Evolutionary conservation across 768 basidiomycete genomes (phyloP), one percentile per base, ranked within the genome.

Genomic region (Rossbeevera mucosa): DNA sequence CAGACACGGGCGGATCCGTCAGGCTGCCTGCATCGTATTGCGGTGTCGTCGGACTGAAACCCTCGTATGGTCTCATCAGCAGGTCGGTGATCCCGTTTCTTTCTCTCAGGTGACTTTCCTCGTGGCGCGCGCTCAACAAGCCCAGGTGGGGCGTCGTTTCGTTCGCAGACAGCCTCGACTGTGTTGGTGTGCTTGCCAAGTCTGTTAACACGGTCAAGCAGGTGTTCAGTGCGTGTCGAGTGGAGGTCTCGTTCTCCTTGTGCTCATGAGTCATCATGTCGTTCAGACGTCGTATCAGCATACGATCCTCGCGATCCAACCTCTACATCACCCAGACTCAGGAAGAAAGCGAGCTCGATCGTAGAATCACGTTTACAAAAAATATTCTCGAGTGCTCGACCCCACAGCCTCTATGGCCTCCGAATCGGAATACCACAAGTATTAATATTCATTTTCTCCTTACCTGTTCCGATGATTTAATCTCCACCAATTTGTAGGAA

Each of bases 1-100:
- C 94, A 2, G 96, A 99, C 66, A 98, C 95, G 0, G 95, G 96
- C 7, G 96, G 95, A 1, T 98, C 96, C 5, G 85, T 87, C 9
- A 81, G 95, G 36, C 74, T 99, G 2, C 96, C 96, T 0, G 96
- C 96, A 0, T 85, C 93, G 2, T 97, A 97, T 62, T 96, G 92
- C 59, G 92, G 94, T 5, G 75, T 96, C 1, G 83, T 90, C 2
- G 96, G 96, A 0, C 70, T 97, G 41, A 99, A 99, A 63, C 95
- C 95, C 0, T 94, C 94, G 0, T 97, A 97, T 60, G 95, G 95
- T 4, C 73, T 97, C 36, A 71, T 97, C 26, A 93, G 91, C 62
- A 78, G 92, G 90, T 91, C 48, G 49, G 74, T 65, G n/a, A 9
- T 47, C 20, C 13, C 7, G 36, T 36, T 18, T 36, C 38, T 50